A percentile compares a stretch with the other conserved stretches of the same genome.
phyloP scores from a whole-genome alignment of 176 grass and related monocot genomes.

The Aegilops tauschii region DNA sequence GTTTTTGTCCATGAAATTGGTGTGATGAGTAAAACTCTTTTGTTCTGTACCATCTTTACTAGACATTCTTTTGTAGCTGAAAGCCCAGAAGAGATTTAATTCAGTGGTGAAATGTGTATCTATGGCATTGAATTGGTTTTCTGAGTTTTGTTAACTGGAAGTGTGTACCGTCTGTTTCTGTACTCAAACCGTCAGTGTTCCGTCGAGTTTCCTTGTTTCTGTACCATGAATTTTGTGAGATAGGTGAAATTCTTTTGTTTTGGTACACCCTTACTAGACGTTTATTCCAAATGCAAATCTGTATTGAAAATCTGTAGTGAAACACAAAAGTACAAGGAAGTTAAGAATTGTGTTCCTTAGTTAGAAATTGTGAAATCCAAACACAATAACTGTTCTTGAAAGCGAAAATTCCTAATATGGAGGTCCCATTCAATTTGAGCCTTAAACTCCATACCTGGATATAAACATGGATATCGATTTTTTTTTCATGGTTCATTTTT shows the following conservation, averaged over 20 bases:
- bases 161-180: neutral
- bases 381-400: too few species aligned
- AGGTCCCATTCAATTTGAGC: too few species aligned
- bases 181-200: neutral
- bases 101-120: slow-evolving; percentile 4
- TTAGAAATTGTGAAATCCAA: too few species aligned
- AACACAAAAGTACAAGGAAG: too few species aligned
- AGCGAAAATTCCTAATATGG: too few species aligned
- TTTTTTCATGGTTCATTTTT: too few species aligned
- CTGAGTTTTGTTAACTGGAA: neutral
- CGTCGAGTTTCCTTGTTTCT: neutral
- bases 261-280: neutral
- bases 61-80: slow-evolving; percentile 29
- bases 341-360: too few species aligned
- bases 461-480: too few species aligned
- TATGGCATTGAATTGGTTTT: neutral
- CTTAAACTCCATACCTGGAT: too few species aligned
- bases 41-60: neutral
- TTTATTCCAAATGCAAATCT: too few species aligned
- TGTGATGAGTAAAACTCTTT: neutral
- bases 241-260: neutral
- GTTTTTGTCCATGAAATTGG: neutral
- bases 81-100: slow-evolving; percentile 11
- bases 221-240: neutral
- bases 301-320: neutral